These are phyloP conservation scores for Pyrenochaeta sp. DNA, from an alignment of 2,329 filamentous ascomycete genomes.

Conservation along the genomic window DNA sequence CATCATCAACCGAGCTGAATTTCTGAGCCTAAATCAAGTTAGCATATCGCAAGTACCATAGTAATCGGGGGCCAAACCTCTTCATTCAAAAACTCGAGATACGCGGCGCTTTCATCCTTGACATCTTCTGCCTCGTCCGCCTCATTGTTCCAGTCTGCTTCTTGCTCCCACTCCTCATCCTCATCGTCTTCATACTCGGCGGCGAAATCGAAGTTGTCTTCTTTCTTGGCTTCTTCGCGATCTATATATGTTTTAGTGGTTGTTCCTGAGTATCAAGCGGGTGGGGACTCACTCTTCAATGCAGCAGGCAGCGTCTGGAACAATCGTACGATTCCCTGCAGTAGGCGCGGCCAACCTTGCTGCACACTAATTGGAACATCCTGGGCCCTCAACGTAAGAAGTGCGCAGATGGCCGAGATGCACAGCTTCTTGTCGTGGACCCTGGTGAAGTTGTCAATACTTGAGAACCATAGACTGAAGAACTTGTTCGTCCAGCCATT, in stretches of 20 bases:
- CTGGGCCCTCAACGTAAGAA: conserved; percentile 79
- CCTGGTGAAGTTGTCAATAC: conserved; percentile 89
- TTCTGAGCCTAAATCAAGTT: conserved; percentile 72
- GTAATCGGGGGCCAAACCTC: conserved; percentile 65
- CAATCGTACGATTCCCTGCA: conserved; percentile 86
- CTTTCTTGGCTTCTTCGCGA: conserved; percentile 89
- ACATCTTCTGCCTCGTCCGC: conserved; percentile 72
- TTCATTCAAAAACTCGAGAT: conserved; percentile 94
- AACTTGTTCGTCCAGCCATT: conserved; percentile 98
- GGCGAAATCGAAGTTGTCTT: conserved; percentile 77
- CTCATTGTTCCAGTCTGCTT: conserved; percentile 73
- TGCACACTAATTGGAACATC: conserved; percentile 93
- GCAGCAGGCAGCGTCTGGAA: conserved; percentile 92
- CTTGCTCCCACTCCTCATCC: conserved; percentile 81
- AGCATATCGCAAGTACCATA: conserved; percentile 23
- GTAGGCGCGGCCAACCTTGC: conserved; percentile 90
- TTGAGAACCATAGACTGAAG: conserved; percentile 97
- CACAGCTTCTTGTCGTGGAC: conserved; percentile 99
- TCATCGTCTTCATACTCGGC: conserved; percentile 80
- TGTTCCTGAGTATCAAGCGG: conserved; percentile 14
- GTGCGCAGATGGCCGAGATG: conserved; percentile 88
- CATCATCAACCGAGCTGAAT: conserved; percentile 73
- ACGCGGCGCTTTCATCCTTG: conserved; percentile 91
- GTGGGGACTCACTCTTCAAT: conserved; percentile 73
- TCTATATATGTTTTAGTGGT: conserved; percentile 58